Percentiles rank a stretch among this genome's conserved stretches.
phyloP scores from a whole-genome alignment of 345 rosid species.

The rapeseed (Brassica napus) region DNA sequence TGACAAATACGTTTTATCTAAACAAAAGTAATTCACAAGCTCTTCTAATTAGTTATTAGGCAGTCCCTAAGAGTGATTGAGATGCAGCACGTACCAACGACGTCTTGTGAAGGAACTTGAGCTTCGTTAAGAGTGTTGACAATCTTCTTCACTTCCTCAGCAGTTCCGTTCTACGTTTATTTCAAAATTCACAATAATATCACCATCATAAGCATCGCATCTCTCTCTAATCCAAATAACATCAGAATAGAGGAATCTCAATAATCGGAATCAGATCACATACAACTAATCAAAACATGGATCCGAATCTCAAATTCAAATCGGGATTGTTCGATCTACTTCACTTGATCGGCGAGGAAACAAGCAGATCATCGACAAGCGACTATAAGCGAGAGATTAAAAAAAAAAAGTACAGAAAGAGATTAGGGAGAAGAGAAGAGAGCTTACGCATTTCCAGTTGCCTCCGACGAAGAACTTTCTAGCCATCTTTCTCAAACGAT shows the following conservation, averaged over 20 bases:
- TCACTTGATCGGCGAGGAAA: too few relatives aligned
- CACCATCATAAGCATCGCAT: background rate
- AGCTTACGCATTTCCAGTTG: constrained; percentile 97
- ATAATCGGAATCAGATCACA: too few relatives aligned
- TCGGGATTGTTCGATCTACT: too few relatives aligned
- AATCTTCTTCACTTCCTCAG: constrained; percentile 89
- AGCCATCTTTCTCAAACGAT: constrained; percentile 49
- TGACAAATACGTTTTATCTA: too few relatives aligned
- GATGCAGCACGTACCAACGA: constrained; percentile 59
- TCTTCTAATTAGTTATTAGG: too few relatives aligned
- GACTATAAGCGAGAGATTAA: background rate
- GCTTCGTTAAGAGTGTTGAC: constrained; percentile 64
- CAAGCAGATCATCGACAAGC: too few relatives aligned
- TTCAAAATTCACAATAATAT: background rate
- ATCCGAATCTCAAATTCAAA: background rate
- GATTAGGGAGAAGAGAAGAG: background rate
- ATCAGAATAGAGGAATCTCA: too few relatives aligned
- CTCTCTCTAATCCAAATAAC: background rate
- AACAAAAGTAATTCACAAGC: background rate
- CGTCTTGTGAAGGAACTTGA: constrained; percentile 72
- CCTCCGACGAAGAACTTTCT: constrained; percentile 94
- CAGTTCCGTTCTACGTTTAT: constrained; percentile 70
- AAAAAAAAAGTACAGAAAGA: background rate
- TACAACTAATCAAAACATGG: too few relatives aligned
- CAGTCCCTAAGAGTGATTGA: background rate